Evolutionary conservation across 192 early-diverging fungal genomes (phyloP), one percentile per base, ranked within the genome.

Genomic region (Backusella macrospora): DNA sequence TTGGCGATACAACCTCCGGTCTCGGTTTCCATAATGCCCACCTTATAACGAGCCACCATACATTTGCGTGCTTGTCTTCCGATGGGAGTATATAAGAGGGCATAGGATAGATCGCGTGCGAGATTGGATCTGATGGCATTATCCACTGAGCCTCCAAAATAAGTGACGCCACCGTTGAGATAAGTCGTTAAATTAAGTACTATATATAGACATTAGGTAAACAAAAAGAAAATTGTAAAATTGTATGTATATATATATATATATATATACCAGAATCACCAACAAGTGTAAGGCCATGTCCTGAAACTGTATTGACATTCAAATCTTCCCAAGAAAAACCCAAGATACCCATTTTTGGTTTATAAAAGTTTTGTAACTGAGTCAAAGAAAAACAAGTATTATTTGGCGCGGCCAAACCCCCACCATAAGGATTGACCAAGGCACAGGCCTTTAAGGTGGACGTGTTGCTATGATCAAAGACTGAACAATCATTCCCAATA

Each of bases 1-100:
- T 81, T 75, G 0, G 86, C 83, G 68, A 90, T 86, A 80, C 89
- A 90, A 2, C 89, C 89, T 55, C 82, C 80, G 4, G 87, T 84
- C 52, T 88, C 87, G 72, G 86, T 87, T 70, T 87, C 76, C 70
- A 90, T 78, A 47, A 82, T 73, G 70, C 89, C 89, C 21, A 85
- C 84, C 29, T 59, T 47, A 44, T 83, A 88, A 8, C 84, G 84
- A 13, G 79, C 77, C 6, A 49, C 39, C 16, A 88, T n/a, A 64
- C 89, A 90, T 10, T 74, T 34, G 10, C 73, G 65, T 1, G 83
- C 85, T 0, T 76, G 62, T 67, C 80, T 77, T 0, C 70, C 70
- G 6, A 69, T 23, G 2, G 49, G 23, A 12, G 70, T 59, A 16
- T 78, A 70, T 12, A 75, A 4, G 1, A 82, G 16, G 12, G 73